Evolutionary conservation across 1,284 basidiomycete genomes (phyloP).

Genomic region (Hymenochaete sp.): DNA sequence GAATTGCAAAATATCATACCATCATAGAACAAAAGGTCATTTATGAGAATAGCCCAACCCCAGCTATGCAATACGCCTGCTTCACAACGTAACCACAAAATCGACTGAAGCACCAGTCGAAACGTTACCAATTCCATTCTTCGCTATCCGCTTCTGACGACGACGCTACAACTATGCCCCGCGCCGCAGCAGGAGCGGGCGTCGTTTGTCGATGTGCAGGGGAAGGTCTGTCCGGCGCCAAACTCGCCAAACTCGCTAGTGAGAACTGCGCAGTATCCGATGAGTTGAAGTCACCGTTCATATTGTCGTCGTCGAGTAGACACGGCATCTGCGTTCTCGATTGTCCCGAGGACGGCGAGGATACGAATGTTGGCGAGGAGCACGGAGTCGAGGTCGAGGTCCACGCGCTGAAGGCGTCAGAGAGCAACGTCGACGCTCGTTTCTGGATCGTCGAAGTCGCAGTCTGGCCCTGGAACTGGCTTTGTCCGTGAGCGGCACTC

Average conservation of each 20-base stretch:
- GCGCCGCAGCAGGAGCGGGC: slow-evolving; percentile 15
- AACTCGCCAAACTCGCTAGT: too few relatives aligned
- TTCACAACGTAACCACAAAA: not conserved
- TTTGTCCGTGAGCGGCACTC: slow-evolving; percentile 52
- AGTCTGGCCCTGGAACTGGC: slow-evolving; percentile 5
- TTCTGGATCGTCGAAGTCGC: slow-evolving; percentile 32
- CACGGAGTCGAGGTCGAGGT: slow-evolving; percentile 46
- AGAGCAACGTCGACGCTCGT: slow-evolving; percentile 55
- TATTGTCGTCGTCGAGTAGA: slow-evolving; percentile 15
- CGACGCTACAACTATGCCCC: slow-evolving; percentile 16
- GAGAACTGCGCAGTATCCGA: slow-evolving; percentile 7
- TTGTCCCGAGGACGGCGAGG: slow-evolving; percentile 10
- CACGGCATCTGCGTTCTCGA: not conserved
- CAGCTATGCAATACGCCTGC: not conserved
- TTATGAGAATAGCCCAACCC: not conserved
- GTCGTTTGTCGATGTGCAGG: slow-evolving; percentile 9
- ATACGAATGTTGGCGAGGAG: slow-evolving; percentile 31
- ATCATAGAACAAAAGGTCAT: not conserved
- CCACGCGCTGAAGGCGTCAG: too few relatives aligned
- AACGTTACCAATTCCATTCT: slow-evolving; percentile 53
- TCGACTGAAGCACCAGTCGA: not conserved
- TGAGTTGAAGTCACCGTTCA: not conserved
- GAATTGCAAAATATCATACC: not conserved
- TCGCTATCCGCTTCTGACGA: slow-evolving; percentile 37
- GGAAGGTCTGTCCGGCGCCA: slow-evolving; percentile 16